These are phyloP conservation scores for Phytophthora aleatoria DNA, from an alignment of 352 stramenopile species.

Conservation along the genomic window DNA sequence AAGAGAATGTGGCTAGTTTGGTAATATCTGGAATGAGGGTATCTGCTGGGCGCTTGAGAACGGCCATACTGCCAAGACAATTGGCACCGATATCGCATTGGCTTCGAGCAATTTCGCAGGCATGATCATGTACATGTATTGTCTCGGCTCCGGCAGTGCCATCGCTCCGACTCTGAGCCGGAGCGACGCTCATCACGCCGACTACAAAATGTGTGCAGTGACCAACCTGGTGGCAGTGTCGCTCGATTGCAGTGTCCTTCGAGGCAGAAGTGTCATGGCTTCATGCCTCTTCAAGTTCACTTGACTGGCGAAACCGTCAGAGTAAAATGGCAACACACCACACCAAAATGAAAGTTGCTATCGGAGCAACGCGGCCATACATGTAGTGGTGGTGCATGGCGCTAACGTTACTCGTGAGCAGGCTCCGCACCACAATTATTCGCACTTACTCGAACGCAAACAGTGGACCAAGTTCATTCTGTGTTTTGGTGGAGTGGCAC, in stretches of 20 bases:
- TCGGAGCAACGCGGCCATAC: too few species aligned
- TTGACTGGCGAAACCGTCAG: conserved; percentile 24
- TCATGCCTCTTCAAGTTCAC: conserved; percentile 11
- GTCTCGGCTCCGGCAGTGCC: too few species aligned
- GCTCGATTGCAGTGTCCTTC: background rate
- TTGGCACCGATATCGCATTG: too few species aligned
- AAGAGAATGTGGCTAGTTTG: background rate
- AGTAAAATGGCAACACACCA: background rate
- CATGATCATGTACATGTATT: too few species aligned
- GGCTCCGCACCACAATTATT: conserved; percentile 4
- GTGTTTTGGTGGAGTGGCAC: conserved; percentile 30
- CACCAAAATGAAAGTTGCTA: conserved; percentile 10
- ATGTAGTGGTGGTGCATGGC: too few species aligned
- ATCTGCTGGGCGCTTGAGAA: conserved; percentile 3
- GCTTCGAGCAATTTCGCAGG: background rate
- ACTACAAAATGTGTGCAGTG: too few species aligned
- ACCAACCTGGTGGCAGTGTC: background rate
- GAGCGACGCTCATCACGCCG: too few species aligned
- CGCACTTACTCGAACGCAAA: conserved; percentile 19
- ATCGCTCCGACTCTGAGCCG: background rate
- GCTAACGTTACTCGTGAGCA: background rate
- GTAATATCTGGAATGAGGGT: background rate
- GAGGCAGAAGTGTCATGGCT: conserved; percentile 22
- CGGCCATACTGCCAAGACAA: background rate
- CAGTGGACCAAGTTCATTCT: conserved; percentile 18